Conservation (phyloP, 2,329 filamentous ascomycete genomes). For the Fusarium hainanense region DNA sequence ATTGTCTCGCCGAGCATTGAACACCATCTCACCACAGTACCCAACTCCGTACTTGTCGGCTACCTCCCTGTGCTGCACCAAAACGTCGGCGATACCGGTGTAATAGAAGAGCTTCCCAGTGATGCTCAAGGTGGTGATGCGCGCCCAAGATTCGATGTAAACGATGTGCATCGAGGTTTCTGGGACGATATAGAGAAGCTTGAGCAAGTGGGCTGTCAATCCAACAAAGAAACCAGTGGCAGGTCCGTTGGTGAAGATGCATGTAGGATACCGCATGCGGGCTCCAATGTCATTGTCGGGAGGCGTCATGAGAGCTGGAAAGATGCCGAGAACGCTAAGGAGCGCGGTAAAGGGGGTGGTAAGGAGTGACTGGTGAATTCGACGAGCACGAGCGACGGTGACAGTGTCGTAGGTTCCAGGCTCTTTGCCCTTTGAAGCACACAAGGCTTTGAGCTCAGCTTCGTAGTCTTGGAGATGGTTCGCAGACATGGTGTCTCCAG, state of each 20-base stretch:
- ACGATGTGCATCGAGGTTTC: slow-evolving; percentile 74
- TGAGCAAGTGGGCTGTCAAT: slow-evolving; percentile 60
- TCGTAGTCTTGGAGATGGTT: slow-evolving; percentile 71
- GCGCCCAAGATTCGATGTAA: slow-evolving; percentile 93
- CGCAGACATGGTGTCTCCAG: slow-evolving; percentile 76
- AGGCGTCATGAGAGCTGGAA: slow-evolving; percentile 63
- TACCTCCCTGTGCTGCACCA: slow-evolving; percentile 83
- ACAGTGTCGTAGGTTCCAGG: slow-evolving; percentile 70
- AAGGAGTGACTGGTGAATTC: slow-evolving; percentile 82
- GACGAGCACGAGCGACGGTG: slow-evolving; percentile 78
- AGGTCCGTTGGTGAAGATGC: slow-evolving; percentile 89
- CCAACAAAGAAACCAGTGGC: slow-evolving; percentile 85
- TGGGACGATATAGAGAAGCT: slow-evolving; percentile 58
- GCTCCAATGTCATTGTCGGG: slow-evolving; percentile 38
- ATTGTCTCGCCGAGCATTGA: slow-evolving; percentile 50
- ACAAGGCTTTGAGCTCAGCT: slow-evolving; percentile 46
- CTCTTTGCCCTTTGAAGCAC: slow-evolving; percentile 22
- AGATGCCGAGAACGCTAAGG: slow-evolving; percentile 71
- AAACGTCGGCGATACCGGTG: slow-evolving; percentile 75
- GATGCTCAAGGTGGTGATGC: slow-evolving; percentile 83
- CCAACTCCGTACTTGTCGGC: slow-evolving; percentile 58
- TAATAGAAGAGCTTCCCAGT: slow-evolving; percentile 81
- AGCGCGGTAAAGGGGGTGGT: slow-evolving; percentile 78
- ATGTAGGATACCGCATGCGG: slow-evolving; percentile 67
- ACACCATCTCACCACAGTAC: slow-evolving; percentile 55